Evolutionary conservation across 31 red algal species (phyloP), one percentile per base, ranked within the genome.

Genomic region (Pterothamnion heteromorphum): DNA sequence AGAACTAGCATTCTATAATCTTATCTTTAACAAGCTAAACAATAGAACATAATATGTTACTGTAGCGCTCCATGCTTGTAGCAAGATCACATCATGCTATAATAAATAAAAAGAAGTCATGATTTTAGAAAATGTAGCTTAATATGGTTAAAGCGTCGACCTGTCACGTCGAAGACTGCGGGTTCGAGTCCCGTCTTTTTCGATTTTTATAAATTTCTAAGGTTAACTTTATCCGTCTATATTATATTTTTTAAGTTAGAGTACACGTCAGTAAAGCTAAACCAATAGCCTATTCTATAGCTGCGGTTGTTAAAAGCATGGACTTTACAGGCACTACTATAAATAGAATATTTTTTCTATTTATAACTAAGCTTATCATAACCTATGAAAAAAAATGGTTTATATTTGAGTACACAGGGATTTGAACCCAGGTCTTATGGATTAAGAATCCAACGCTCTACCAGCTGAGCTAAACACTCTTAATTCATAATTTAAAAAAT

Each of bases 371-470:
- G 3, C 87, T 5, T 2, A 72, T 80, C 80, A 71, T n/a, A 4
- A 58, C 87, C 87, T 71, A 89, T 72, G 80, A 89, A 89, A 89
- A 89, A 89, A 89, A 86, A 3, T 5, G 1, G 30, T 28, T 39
- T 86, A 18, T 64, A 3, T 86, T 36, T 86, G 81, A 38, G 81
- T 86, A 18, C 1, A 72, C 31, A 1, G 87, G 31, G 87, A 35
- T 72, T 95, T 84, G 94, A 95, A 95, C 94, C 94, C 94, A 95
- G 72, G 92, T 74, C 94, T 93, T 89, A 44, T 89, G 51, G 94
- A 95, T 95, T 95, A 95, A 95, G 91, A 95, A 93, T 95, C 94
- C 51, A 89, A 90, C 91, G 94, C 94, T 95, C 94, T 95, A 93
- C 94, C 94, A 93, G 80, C 93, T 95, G 93, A 95, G 93, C 93